phyloP scores from a whole-genome alignment of 192 early-diverging fungal species.

The Backusella liffmaniae region DNA sequence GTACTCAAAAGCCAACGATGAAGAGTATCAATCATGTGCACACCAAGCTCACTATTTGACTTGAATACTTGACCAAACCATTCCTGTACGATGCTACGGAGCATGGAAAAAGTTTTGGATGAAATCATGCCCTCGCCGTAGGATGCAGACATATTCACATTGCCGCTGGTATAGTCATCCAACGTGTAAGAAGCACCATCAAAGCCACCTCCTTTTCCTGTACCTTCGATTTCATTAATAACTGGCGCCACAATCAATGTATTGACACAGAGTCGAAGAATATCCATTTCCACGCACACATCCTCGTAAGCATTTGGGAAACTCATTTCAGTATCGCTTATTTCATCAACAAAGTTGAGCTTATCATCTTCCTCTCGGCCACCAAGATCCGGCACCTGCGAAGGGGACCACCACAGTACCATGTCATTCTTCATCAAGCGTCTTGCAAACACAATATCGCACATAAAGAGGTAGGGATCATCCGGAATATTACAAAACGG shows the following conservation, averaged over 20 bases:
- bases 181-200: conserved; percentile 51
- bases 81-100: conserved; percentile 73
- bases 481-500: conserved; percentile 89
- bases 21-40: conserved; percentile 72
- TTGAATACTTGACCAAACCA: conserved; percentile 66
- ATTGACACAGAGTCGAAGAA: conserved; percentile 80
- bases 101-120: conserved; percentile 66
- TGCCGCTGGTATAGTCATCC: conserved; percentile 59
- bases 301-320: conserved; percentile 70
- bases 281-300: conserved; percentile 84
- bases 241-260: conserved; percentile 74
- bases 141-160: conserved; percentile 30
- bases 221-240: conserved; percentile 80
- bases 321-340: conserved; percentile 74
- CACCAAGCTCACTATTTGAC: conserved; percentile 59
- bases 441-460: conserved; percentile 85
- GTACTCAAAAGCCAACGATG: conserved; percentile 87
- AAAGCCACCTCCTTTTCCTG: conserved; percentile 36
- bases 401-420: conserved; percentile 89
- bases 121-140: conserved; percentile 47
- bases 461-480: conserved; percentile 78
- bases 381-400: conserved; percentile 81
- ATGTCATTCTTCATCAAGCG: conserved; percentile 74
- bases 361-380: conserved; percentile 83
- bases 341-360: conserved; percentile 46